phyloP scores from a whole-genome alignment of 768 basidiomycete genomes.

The Leccinum rimulosum region DNA sequence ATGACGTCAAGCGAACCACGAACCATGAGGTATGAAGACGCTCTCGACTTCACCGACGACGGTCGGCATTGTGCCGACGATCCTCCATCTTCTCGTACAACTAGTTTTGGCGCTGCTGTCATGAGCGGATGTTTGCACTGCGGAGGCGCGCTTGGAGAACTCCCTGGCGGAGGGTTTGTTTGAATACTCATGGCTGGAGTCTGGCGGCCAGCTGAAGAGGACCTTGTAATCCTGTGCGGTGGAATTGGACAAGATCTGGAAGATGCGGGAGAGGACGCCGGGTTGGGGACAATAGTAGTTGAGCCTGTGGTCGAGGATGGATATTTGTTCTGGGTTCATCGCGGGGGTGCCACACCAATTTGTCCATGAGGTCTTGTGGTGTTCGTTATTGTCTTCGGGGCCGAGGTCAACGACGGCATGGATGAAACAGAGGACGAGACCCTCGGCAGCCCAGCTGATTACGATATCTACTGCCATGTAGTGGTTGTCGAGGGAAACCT shows the following conservation, averaged over 20 bases:
- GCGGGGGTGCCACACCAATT: constrained; percentile 85
- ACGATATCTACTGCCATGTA: constrained; percentile 89
- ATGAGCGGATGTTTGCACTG: constrained; percentile 52
- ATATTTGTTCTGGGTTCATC: constrained; percentile 56
- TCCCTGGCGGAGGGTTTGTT: constrained; percentile 42
- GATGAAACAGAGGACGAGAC: constrained; percentile 84
- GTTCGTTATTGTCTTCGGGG: constrained; percentile 71
- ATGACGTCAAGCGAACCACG: constrained; percentile 38
- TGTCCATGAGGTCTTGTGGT: constrained; percentile 71
- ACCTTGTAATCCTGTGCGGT: constrained; percentile 48
- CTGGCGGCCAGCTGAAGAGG: constrained; percentile 77
- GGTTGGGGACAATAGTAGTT: constrained; percentile 51
- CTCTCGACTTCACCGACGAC: constrained; percentile 72
- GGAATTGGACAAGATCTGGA: constrained; percentile 71
- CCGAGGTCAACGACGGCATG: constrained; percentile 77
- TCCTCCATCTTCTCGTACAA: constrained; percentile 82
- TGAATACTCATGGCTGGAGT: constrained; percentile 41
- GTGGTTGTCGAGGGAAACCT: constrained; percentile 63
- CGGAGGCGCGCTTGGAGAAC: constrained; percentile 59
- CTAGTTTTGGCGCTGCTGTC: constrained; percentile 77
- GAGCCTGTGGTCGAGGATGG: constrained; percentile 59
- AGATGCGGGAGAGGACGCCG: constrained; percentile 57
- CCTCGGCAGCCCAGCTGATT: constrained; percentile 86
- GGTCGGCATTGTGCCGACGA: constrained; percentile 60
- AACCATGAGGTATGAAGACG: constrained; percentile 89